These are phyloP conservation scores for Cryptosporidium felis DNA, from an alignment of 169 alveolate species.

Conservation along the genomic window DNA sequence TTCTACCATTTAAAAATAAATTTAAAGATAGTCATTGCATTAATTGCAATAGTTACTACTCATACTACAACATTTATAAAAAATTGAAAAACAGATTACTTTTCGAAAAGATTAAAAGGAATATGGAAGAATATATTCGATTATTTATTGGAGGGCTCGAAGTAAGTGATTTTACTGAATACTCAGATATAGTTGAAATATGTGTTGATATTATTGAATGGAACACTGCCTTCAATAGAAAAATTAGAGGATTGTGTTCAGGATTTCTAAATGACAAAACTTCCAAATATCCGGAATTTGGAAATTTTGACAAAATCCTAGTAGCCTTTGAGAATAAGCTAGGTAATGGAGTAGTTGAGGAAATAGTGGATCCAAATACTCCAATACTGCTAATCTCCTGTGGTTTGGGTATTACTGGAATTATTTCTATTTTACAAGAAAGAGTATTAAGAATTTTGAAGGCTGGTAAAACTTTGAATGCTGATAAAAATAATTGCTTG, in stretches of 20 bases:
- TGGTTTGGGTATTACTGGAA: slow-evolving; percentile 64
- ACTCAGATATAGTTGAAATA: background rate
- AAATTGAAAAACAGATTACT: background rate
- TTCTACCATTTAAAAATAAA: background rate
- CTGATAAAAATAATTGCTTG: background rate
- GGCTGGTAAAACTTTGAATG: background rate
- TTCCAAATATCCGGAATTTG: background rate
- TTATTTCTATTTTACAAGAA: slow-evolving; percentile 57
- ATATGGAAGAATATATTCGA: no score
- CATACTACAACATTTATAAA: background rate
- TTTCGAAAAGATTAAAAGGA: no score
- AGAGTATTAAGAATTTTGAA: slow-evolving; percentile 8
- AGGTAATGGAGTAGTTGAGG: background rate
- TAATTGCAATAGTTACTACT: no score
- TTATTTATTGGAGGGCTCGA: background rate
- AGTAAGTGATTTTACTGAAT: background rate
- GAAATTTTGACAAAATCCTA: background rate
- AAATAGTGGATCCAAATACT: slow-evolving; percentile 22
- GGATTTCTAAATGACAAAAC: background rate
- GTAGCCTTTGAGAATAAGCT: slow-evolving; percentile 34
- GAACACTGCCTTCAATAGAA: slow-evolving; percentile 46
- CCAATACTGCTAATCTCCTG: slow-evolving; percentile 37
- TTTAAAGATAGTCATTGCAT: background rate
- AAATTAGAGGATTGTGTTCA: slow-evolving; percentile 55
- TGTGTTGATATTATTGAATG: slow-evolving; percentile 64